Conservation (phyloP, 176 grass and related monocot species). For the Cenchrus purpureus region DNA sequence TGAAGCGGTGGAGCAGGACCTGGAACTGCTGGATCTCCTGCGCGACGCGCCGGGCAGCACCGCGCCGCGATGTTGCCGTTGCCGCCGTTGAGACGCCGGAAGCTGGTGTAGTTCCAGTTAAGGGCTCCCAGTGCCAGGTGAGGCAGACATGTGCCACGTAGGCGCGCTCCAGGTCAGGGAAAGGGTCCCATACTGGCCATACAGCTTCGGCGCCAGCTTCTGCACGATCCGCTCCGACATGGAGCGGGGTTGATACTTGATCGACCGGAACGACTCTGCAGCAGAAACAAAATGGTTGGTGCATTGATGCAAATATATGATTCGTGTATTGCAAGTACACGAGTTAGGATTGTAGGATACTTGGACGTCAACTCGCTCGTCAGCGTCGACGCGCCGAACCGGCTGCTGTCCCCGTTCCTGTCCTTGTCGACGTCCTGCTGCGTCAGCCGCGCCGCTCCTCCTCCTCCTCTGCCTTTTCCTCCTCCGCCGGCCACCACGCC, state of each 20-base stretch:
- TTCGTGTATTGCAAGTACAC: background rate
- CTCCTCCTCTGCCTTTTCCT: background rate
- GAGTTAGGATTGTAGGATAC: background rate
- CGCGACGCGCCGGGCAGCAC: slow-evolving; percentile 72
- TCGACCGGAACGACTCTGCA: slow-evolving; percentile 75
- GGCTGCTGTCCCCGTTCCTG: slow-evolving; percentile 42
- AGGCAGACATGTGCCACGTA: slow-evolving; percentile 95
- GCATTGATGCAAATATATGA: background rate
- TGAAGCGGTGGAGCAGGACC: slow-evolving; percentile 85
- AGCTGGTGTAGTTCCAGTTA: slow-evolving; percentile 81
- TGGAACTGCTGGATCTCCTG: slow-evolving; percentile 97
- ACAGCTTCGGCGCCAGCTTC: slow-evolving; percentile 58
- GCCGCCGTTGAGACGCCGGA: slow-evolving; percentile 48
- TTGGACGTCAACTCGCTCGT: slow-evolving; percentile 95
- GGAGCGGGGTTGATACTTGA: slow-evolving; percentile 73
- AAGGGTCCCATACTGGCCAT: slow-evolving; percentile 45
- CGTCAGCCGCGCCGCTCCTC: too few species aligned
- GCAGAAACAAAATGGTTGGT: too few species aligned
- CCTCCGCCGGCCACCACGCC: slow-evolving; percentile 2
- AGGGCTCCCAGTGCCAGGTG: slow-evolving; percentile 73
- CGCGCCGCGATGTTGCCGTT: slow-evolving; percentile 39
- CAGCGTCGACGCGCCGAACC: slow-evolving; percentile 57
- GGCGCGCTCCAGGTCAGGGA: slow-evolving; percentile 75
- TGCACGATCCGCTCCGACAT: slow-evolving; percentile 75
- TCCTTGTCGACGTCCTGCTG: background rate